Percentiles rank a stretch among this genome's conserved stretches.
These are phyloP conservation scores for Leptodermis oblonga DNA, from an alignment of 257 asterid species.

Conservation along the genomic window DNA sequence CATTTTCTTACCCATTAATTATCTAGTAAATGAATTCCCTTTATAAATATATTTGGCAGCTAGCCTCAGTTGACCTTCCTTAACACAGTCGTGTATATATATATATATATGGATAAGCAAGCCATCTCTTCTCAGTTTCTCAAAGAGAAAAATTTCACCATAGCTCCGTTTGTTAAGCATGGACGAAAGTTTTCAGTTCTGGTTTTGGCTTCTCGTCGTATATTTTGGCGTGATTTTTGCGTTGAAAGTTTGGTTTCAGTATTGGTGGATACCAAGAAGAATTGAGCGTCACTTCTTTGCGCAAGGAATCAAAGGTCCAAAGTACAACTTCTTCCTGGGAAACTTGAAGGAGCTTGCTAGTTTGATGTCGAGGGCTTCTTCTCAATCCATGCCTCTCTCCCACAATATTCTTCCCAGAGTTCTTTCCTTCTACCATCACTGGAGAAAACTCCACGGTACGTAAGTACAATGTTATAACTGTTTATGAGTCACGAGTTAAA, in stretches of 20 bases:
- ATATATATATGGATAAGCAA: too few relatives aligned
- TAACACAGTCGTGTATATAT: neutral
- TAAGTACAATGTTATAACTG: too few relatives aligned
- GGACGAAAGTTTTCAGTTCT: slow-evolving; percentile 4
- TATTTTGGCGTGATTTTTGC: slow-evolving; percentile 31
- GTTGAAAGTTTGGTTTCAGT: slow-evolving; percentile 37
- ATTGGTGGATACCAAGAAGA: slow-evolving; percentile 79
- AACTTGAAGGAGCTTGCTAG: slow-evolving; percentile 71
- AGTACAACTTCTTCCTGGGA: slow-evolving; percentile 62
- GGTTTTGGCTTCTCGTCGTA: slow-evolving; percentile 16
- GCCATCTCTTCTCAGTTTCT: too few relatives aligned
- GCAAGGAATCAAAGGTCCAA: slow-evolving; percentile 83
- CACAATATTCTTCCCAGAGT: slow-evolving; percentile 93
- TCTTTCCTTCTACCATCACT: slow-evolving; percentile 83
- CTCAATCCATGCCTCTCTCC: slow-evolving; percentile 59
- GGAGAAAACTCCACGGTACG: slow-evolving; percentile 84
- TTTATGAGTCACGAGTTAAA: too few relatives aligned
- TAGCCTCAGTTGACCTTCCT: neutral
- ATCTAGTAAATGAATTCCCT: too few relatives aligned
- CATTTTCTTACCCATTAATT: too few relatives aligned
- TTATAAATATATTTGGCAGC: neutral
- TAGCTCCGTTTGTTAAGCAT: slow-evolving; percentile 8
- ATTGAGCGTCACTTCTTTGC: slow-evolving; percentile 48
- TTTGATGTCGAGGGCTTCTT: slow-evolving; percentile 49
- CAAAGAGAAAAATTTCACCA: too few relatives aligned